Base-by-base conservation (phyloP, 306 rosid species). In the Fagus crenata region DNA sequence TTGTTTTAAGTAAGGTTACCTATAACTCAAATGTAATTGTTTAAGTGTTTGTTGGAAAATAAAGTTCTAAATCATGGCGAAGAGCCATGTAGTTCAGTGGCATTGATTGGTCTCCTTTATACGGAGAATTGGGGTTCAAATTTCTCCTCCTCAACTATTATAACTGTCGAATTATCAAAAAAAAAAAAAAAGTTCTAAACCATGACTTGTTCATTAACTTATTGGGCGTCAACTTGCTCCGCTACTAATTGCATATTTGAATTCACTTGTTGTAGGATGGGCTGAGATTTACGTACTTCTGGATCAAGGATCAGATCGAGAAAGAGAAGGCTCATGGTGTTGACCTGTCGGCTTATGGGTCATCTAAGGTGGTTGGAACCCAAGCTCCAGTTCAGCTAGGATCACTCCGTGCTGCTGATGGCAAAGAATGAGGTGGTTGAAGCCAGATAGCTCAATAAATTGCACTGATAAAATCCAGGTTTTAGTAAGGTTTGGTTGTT, bases 321-420 rank as follows among this genome's bases (percentile, higher is more conserved):
- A 95, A 95, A 83, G 99, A 95, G 90, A 92, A 90, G 85, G 76
- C 85, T 13, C 69, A 72, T 72, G 99, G 99, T 51, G 41, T 86
- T 70, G 99, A 95, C 80, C 31, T 89, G 28, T 40, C 99, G 1
- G 61, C 55, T 51, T 90, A 95, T 40, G 97, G 99, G 74, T 88
- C 99, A 55, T 95, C 99, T 36, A 92, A 95, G 86, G 99, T 95
- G 67, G 99, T 95, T 14, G 89, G 90, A 73, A 95, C 99, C 75
- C 97, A 92, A 83, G 99, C 97, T 51, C 99, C 99, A 0, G 97
- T 95, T 84, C 97, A 90, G 77, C 96, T 95, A 8, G 99, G 99
- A 71, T 90, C 99, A 1, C 93, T 95, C 15, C 97, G 93, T 49
- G 96, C 96, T 0, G 97, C 99, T 15, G 97, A 95, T 67, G 99